Conservation (phyloP, 2,329 filamentous ascomycete species). For the Neospermospora avenae region DNA sequence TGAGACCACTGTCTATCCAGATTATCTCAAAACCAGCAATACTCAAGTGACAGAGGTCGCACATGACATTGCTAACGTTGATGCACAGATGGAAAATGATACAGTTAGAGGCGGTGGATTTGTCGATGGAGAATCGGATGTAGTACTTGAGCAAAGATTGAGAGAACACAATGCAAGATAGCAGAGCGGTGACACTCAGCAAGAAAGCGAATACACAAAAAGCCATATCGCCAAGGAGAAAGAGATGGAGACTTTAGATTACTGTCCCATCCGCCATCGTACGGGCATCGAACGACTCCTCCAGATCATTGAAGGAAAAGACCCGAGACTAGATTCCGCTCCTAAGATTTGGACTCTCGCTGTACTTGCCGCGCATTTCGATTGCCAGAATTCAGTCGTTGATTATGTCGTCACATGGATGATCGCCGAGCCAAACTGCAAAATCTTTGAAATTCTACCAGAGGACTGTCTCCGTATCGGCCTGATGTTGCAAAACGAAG, state of each 20-base stretch:
- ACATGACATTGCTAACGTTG: not conserved
- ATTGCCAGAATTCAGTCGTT: slow-evolving; percentile 45
- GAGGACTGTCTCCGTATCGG: slow-evolving; percentile 60
- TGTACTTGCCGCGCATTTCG: slow-evolving; percentile 57
- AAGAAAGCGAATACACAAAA: not conserved
- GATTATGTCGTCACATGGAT: slow-evolving; percentile 58
- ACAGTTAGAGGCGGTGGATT: not conserved
- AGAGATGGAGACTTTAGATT: slow-evolving; percentile 46
- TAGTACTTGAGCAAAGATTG: not conserved
- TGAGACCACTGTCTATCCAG: slow-evolving; percentile 30
- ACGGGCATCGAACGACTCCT: slow-evolving; percentile 62
- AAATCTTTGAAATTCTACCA: slow-evolving; percentile 61
- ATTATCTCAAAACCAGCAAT: not conserved
- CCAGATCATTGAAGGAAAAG: slow-evolving; percentile 52
- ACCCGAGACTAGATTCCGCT: slow-evolving; percentile 59
- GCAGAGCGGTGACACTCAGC: not conserved
- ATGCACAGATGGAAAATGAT: not conserved
- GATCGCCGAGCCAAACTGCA: slow-evolving; percentile 48
- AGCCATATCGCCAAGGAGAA: not conserved
- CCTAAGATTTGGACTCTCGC: slow-evolving; percentile 65
- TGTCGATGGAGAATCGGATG: not conserved
- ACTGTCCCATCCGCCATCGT: slow-evolving; percentile 61
- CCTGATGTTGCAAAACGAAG: slow-evolving; percentile 42
- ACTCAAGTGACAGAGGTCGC: not conserved
- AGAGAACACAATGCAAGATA: not conserved